Base-by-base conservation (phyloP, 495 filamentous ascomycete species). In the Daldinia caldariorum region DNA sequence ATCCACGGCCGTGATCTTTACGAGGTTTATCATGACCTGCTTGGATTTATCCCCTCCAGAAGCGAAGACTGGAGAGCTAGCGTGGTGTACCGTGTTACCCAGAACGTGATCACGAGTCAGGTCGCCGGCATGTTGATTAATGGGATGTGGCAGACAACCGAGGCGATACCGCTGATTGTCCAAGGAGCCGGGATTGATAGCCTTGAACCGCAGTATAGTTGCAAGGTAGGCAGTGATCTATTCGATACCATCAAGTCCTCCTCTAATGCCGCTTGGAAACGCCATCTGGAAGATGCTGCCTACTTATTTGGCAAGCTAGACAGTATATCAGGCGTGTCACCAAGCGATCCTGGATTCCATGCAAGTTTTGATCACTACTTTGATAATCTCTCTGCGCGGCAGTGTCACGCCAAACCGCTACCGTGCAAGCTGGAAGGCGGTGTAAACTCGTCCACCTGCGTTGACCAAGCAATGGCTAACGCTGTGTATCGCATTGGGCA, bases 71-170 rank as follows among this genome's bases (percentile, higher is more conserved):
- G 81, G 65, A 71, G 80, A 13, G 60, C 76, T 47, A 79, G 77
- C 34, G 77, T 87, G 60, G 70, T 69, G 31, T 92, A 87, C 77
- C 84, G 89, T 43, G 89, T 91, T 16, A 91, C 89, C 0, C 86
- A 87, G 60, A 91, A 92, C 78, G 80, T 87, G 14, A 91, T 92
- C 73, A 92, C 90, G 9, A 87, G 85, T 69, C 88, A 92, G 74
- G 89, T 91, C 18, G 88, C 88, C 55, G 85, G 88, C 32, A 88
- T 89, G 83, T 66, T 91, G 14, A 81, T 89, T 41, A 78, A 79
- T 43, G 89, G 87, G 20, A 89, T 90, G 84, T 88, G 85, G 76
- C 71, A 71, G 4, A 69, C 77, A 4, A 66, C 75, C 47, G 71
- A 63, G 6, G 57, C 69, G 32, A 72, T 79, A 31, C 84, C 87